These are phyloP conservation scores for Schizothecium vesticola DNA, from an alignment of 495 filamentous ascomycete genomes.

Conservation along the genomic window DNA sequence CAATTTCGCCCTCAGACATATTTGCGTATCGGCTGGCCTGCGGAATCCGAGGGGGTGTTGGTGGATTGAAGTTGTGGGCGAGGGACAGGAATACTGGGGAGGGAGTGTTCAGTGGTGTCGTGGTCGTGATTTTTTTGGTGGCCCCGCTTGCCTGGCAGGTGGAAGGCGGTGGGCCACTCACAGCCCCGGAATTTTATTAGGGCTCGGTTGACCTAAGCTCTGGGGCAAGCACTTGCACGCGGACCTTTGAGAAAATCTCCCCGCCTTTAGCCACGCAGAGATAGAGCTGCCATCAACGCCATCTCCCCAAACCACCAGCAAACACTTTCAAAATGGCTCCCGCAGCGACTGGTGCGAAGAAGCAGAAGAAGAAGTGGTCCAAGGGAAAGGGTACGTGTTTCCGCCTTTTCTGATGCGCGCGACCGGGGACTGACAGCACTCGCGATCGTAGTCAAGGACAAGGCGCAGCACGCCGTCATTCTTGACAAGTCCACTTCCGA, in stretches of 20 bases:
- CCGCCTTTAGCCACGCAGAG: conserved; percentile 32
- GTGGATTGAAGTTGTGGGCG: conserved; percentile 26
- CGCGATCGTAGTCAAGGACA: conserved; percentile 86
- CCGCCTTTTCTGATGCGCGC: conserved; percentile 9
- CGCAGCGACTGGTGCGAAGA: conserved; percentile 83
- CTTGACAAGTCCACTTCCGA: conserved; percentile 75
- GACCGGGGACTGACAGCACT: neutral
- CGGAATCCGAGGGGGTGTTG: conserved; percentile 23
- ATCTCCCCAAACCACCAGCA: conserved; percentile 37
- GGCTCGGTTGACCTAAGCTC: conserved; percentile 38
- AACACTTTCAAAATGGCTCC: conserved; percentile 57
- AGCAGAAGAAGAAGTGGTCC: conserved; percentile 99
- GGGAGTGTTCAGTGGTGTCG: conserved; percentile 22
- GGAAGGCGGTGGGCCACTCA: conserved; percentile 27
- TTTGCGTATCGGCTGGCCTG: conserved; percentile 36
- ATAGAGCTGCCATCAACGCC: conserved; percentile 29
- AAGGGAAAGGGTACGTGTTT: conserved; percentile 72
- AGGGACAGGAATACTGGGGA: conserved; percentile 16
- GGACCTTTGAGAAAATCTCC: conserved; percentile 30
- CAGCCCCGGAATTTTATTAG: conserved; percentile 25
- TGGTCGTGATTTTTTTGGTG: conserved; percentile 39
- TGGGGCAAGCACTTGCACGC: conserved; percentile 6
- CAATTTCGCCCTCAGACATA: conserved; percentile 97
- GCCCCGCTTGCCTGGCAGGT: conserved; percentile 28
- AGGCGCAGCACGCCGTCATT: conserved; percentile 93